Evolutionary conservation across 2,329 filamentous ascomycete genomes (phyloP), one percentile per base, ranked within the genome.

Genomic region (Coniella vitis): DNA sequence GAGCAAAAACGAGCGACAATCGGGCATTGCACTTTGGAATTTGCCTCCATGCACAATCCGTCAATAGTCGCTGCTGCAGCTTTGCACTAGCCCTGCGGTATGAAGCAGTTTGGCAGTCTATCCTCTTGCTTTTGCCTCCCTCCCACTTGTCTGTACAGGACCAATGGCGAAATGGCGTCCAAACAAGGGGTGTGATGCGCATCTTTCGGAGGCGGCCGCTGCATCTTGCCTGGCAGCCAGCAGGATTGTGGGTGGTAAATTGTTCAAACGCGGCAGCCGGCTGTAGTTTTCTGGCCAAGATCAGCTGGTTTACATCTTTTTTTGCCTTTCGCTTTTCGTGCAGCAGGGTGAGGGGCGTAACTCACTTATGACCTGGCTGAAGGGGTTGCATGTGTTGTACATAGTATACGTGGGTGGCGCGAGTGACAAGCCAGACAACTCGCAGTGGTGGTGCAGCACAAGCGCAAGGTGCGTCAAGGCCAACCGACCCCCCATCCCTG

Each of bases 391-490:
- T 10, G 5, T 29, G 25, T 10, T 29, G 25, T 29, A 29, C 25
- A 29, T 5, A 10, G 9, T 16, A 16, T 22, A 25, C 9, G 22
- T 25, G 39, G 16, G 29, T 9, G n/a, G 13, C 25, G 19, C 20
- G 12, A 40, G 29, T 29, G 45, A 52, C 49, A 44, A 34, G 49
- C 45, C 48, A 40, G 39, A 40, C 45, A 32, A 37, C 37, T 25
- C 31, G 32, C 40, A 34, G 12, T 17, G 22, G 21, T 31, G 38
- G 25, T 29, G 25, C 25, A 29, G 25, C 10, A 10, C 25, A 29
- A 10, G 25, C 10, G 25, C 25, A 29, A 29, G 25, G 25, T 29
- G 25, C 10, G n/a, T n/a, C n/a, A n/a, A 29, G 25, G 10, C 10
- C 5, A 5, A 10, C 10, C 25, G 25, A 29, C 25, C 25, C 25